Evolutionary conservation across 2,329 filamentous ascomycete species (phyloP).

Genomic region (Metarhizium rileyi): DNA sequence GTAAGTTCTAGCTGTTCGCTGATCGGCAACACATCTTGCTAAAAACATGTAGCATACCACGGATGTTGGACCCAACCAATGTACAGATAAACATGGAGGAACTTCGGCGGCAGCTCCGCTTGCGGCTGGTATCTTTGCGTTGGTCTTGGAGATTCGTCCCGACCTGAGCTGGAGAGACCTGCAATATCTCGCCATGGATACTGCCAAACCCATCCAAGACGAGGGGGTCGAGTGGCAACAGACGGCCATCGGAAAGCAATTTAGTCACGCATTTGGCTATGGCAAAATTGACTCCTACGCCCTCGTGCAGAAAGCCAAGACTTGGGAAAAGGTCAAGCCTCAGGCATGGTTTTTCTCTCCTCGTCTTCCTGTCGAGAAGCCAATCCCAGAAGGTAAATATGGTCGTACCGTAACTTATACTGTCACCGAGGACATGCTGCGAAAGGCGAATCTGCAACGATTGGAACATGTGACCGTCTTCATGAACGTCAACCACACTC

Average conservation of each 20-base stretch:
- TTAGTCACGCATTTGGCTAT: slow-evolving; percentile 91
- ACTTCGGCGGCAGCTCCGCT: slow-evolving; percentile 93
- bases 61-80: slow-evolving; percentile 76
- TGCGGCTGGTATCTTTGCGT: slow-evolving; percentile 82
- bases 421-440: slow-evolving; percentile 71
- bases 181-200: slow-evolving; percentile 81
- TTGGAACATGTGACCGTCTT: slow-evolving; percentile 94
- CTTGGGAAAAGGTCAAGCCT: slow-evolving; percentile 81
- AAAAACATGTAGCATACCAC: slow-evolving; percentile 61
- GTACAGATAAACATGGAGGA: slow-evolving; percentile 76
- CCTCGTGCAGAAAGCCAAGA: slow-evolving; percentile 76
- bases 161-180: slow-evolving; percentile 90
- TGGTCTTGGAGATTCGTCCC: slow-evolving; percentile 75
- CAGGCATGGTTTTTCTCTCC: slow-evolving; percentile 93
- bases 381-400: slow-evolving; percentile 73
- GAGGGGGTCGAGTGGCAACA: slow-evolving; percentile 64
- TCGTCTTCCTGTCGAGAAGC: slow-evolving; percentile 81
- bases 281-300: slow-evolving; percentile 87
- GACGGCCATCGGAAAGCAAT: slow-evolving; percentile 73
- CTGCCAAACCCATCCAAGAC: slow-evolving; percentile 72
- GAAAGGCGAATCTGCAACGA: slow-evolving; percentile 71
- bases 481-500: slow-evolving; percentile 87
- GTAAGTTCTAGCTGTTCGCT: slow-evolving; percentile 28
- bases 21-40: not conserved
- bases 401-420: slow-evolving; percentile 75